phyloP scores from a whole-genome alignment of 2,329 filamentous ascomycete species.

The Scleromitrula shiraiana region DNA sequence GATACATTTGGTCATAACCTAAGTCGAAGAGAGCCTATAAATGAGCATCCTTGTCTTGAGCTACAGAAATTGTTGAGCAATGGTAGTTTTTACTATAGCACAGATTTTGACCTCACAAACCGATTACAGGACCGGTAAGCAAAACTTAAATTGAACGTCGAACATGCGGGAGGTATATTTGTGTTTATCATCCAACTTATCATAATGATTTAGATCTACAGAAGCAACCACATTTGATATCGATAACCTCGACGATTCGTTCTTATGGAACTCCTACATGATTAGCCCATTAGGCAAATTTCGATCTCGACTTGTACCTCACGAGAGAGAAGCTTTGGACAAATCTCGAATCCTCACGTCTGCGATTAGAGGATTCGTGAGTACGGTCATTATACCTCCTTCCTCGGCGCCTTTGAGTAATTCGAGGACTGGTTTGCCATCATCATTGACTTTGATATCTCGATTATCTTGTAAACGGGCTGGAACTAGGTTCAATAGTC shows the following conservation, averaged over 20 bases:
- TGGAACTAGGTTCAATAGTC: slow-evolving; percentile 92
- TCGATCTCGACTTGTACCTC: slow-evolving; percentile 66
- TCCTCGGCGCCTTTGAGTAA: slow-evolving; percentile 62
- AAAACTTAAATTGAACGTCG: background rate
- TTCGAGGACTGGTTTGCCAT: slow-evolving; percentile 63
- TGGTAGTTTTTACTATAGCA: slow-evolving; percentile 95
- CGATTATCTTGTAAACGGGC: slow-evolving; percentile 83
- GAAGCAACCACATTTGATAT: slow-evolving; percentile 78
- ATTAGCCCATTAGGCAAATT: slow-evolving; percentile 88
- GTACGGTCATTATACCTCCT: slow-evolving; percentile 77
- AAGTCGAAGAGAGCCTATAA: slow-evolving; percentile 58
- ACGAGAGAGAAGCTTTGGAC: slow-evolving; percentile 75
- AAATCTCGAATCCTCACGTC: slow-evolving; percentile 81
- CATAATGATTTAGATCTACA: slow-evolving; percentile 47
- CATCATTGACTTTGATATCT: slow-evolving; percentile 82
- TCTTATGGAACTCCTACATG: slow-evolving; percentile 98
- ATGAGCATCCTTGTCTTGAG: slow-evolving; percentile 85
- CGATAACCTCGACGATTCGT: slow-evolving; percentile 84
- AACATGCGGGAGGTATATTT: background rate
- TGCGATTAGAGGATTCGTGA: slow-evolving; percentile 87
- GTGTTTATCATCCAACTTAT: background rate
- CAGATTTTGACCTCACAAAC: slow-evolving; percentile 95
- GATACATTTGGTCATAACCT: slow-evolving; percentile 41
- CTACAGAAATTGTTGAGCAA: slow-evolving; percentile 87
- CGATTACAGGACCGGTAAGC: slow-evolving; percentile 75